These are phyloP conservation scores for Coniferiporia sulphurascens DNA, from an alignment of 1,284 basidiomycete genomes.

Conservation along the genomic window DNA sequence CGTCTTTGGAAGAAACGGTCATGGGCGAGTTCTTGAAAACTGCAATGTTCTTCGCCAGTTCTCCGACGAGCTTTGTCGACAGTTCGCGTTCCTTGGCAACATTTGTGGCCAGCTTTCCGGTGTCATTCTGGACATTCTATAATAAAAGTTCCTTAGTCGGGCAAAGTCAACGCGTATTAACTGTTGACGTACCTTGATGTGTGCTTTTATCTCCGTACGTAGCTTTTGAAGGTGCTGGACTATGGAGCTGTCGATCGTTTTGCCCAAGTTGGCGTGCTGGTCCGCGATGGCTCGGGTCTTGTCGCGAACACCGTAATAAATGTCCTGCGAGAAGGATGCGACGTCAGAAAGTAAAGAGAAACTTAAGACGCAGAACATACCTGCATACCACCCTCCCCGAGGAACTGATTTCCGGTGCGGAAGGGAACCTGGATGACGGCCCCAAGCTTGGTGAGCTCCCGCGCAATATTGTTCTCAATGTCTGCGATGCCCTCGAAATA, in stretches of 20 bases:
- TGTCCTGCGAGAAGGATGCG: constrained; percentile 52
- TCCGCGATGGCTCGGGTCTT: constrained; percentile 94
- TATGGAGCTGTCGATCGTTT: constrained; percentile 95
- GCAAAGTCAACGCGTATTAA: background rate
- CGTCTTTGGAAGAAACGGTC: constrained; percentile 75
- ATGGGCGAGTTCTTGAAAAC: constrained; percentile 96
- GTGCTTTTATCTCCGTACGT: constrained; percentile 92
- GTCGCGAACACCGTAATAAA: constrained; percentile 92
- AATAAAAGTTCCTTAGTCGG: background rate
- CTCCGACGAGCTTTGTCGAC: constrained; percentile 83
- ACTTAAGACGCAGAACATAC: constrained; percentile 28
- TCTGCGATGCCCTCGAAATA: constrained; percentile 91
- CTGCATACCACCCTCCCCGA: constrained; percentile 89
- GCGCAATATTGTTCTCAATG: constrained; percentile 92
- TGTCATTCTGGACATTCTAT: constrained; percentile 96
- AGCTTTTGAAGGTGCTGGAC: constrained; percentile 98
- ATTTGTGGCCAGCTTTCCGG: constrained; percentile 88
- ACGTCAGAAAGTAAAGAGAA: constrained; percentile 5
- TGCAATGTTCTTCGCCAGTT: constrained; percentile 84
- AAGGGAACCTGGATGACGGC: constrained; percentile 98
- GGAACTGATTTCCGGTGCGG: constrained; percentile 90
- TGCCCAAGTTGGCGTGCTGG: constrained; percentile 93
- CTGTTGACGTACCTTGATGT: constrained; percentile 68
- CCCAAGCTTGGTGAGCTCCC: constrained; percentile 93
- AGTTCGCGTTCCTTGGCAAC: constrained; percentile 94